A percentile compares a stretch with the other conserved stretches of the same genome.
phyloP scores from a whole-genome alignment of 306 rosid genomes.

The Hippophae gyantsensis region DNA sequence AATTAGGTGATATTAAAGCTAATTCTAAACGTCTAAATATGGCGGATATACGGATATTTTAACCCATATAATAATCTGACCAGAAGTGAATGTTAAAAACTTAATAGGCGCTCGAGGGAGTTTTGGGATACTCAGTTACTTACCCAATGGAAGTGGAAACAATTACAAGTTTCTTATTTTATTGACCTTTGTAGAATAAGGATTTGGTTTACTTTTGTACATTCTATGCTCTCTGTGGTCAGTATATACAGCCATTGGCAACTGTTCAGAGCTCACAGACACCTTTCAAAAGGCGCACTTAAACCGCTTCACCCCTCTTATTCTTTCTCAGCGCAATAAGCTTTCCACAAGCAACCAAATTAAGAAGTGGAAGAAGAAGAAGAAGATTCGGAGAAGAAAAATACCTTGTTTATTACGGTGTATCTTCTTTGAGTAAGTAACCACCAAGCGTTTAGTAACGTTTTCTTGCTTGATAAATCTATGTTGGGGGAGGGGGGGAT shows the following conservation, averaged over 20 bases:
- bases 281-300: slow-evolving; percentile 34
- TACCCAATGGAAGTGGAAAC: too few species aligned
- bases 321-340: slow-evolving; percentile 3
- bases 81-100: too few species aligned
- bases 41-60: too few species aligned
- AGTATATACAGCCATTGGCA: slow-evolving; percentile 17
- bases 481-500: not conserved
- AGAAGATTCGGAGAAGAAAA: not conserved
- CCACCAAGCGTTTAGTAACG: not conserved
- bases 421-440: not conserved
- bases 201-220: too few species aligned
- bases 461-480: not conserved
- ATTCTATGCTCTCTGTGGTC: too few species aligned
- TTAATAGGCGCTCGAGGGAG: too few species aligned
- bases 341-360: slow-evolving; percentile 9
- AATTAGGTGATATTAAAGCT: too few species aligned
- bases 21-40: too few species aligned
- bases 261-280: slow-evolving; percentile 31
- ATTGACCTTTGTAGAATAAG: too few species aligned
- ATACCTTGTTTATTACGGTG: not conserved
- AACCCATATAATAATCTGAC: too few species aligned
- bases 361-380: slow-evolving; percentile 27
- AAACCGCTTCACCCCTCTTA: slow-evolving; percentile 14
- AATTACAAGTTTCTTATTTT: too few species aligned
- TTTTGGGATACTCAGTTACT: too few species aligned